These are phyloP conservation scores for Escovopsis sp. DNA, from an alignment of 2,329 filamentous ascomycete species.

Conservation along the genomic window DNA sequence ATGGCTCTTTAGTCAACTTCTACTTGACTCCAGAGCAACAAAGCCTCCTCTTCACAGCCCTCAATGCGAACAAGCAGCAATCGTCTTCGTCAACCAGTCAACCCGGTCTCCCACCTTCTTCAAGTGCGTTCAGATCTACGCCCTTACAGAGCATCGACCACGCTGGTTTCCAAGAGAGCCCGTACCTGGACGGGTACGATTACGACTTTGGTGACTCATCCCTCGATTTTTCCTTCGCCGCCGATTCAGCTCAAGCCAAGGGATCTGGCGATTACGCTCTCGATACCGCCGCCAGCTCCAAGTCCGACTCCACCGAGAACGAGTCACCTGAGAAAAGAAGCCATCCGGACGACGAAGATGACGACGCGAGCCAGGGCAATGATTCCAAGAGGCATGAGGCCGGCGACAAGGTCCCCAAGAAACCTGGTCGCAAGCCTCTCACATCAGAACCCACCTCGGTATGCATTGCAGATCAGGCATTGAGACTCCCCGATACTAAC, in stretches of 20 bases:
- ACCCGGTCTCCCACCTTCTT: slow-evolving; percentile 26
- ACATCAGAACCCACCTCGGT: slow-evolving; percentile 93
- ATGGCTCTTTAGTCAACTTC: slow-evolving; percentile 36
- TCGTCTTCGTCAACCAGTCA: slow-evolving; percentile 14
- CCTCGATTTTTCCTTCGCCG: slow-evolving; percentile 51
- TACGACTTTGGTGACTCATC: slow-evolving; percentile 63
- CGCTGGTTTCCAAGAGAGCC: slow-evolving; percentile 53
- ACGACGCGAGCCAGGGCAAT: slow-evolving; percentile 34
- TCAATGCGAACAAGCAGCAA: slow-evolving; percentile 50
- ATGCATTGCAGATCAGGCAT: slow-evolving; percentile 28
- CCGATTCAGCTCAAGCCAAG: slow-evolving; percentile 48
- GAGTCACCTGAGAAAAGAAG: slow-evolving; percentile 53
- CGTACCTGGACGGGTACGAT: slow-evolving; percentile 64
- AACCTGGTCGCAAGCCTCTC: slow-evolving; percentile 88
- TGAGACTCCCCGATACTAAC: slow-evolving; percentile 1
- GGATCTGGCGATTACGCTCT: slow-evolving; percentile 45
- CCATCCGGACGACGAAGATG: slow-evolving; percentile 55
- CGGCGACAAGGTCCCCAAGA: slow-evolving; percentile 79
- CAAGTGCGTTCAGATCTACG: slow-evolving; percentile 34
- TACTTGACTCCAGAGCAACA: slow-evolving; percentile 65
- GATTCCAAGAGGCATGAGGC: slow-evolving; percentile 61
- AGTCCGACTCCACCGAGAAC: slow-evolving; percentile 43
- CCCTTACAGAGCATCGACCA: slow-evolving; percentile 25
- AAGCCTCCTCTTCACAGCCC: slow-evolving; percentile 58
- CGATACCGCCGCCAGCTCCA: slow-evolving; percentile 24